Conservation (phyloP, 345 rosid species). For the Dovyalis caffra region DNA sequence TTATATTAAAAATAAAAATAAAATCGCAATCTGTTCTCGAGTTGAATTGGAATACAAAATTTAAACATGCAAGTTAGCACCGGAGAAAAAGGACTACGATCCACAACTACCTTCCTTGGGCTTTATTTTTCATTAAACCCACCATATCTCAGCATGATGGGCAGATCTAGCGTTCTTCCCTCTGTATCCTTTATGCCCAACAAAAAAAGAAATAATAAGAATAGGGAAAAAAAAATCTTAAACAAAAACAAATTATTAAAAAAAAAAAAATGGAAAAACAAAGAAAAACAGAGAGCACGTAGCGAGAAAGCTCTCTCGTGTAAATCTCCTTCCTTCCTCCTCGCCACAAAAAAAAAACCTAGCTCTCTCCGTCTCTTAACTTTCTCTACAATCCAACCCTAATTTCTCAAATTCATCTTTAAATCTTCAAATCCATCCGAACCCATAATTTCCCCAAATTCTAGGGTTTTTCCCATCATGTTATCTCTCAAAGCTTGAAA, state of each 20-base stretch:
- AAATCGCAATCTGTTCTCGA: too few relatives aligned
- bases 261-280: slow-evolving; percentile 5
- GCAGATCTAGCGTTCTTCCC: background rate
- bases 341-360: slow-evolving; percentile 23
- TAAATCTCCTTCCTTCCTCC: slow-evolving; percentile 20
- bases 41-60: too few relatives aligned
- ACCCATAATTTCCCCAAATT: background rate
- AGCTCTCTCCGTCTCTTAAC: slow-evolving; percentile 37
- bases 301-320: slow-evolving; percentile 27
- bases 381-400: slow-evolving; percentile 10
- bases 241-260: background rate
- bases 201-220: background rate
- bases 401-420: background rate
- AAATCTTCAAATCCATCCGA: background rate
- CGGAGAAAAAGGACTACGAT: too few relatives aligned
- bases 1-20: too few relatives aligned
- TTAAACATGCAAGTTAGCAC: too few relatives aligned
- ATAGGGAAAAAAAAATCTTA: background rate
- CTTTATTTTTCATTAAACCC: background rate
- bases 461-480: background rate
- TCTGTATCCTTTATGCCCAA: background rate
- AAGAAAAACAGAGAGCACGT: slow-evolving; percentile 32
- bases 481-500: slow-evolving; percentile 12
- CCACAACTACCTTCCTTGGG: background rate
- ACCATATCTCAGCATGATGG: background rate